phyloP scores from a whole-genome alignment of 129 eudicot genomes.

The Artemisia annua region DNA sequence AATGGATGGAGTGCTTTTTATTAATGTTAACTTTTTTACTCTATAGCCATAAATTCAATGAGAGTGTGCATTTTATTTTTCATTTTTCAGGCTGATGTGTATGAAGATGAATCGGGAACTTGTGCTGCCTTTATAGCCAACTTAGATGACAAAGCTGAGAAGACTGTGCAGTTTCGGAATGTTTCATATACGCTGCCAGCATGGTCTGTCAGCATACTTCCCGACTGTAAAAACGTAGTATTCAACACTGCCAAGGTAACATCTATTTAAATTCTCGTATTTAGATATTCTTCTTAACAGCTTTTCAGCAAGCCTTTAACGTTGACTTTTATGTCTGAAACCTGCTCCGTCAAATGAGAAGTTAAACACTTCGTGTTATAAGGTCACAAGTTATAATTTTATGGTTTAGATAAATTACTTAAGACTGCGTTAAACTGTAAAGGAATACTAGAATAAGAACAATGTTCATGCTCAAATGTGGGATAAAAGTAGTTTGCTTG shows the following conservation, averaged over 20 bases:
- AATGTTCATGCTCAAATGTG: slow-evolving; percentile 1
- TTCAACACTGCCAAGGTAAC: slow-evolving; percentile 92
- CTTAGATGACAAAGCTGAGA: slow-evolving; percentile 71
- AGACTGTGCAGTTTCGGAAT: slow-evolving; percentile 62
- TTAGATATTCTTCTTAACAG: background rate
- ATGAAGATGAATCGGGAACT: slow-evolving; percentile 58
- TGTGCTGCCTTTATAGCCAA: slow-evolving; percentile 95
- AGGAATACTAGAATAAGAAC: background rate
- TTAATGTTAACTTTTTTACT: background rate
- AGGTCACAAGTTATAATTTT: background rate
- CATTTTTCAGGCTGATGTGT: slow-evolving; percentile 70
- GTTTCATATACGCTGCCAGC: slow-evolving; percentile 79
- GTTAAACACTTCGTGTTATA: background rate
- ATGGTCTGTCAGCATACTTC: slow-evolving; percentile 99
- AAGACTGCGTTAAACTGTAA: background rate
- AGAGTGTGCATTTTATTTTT: background rate
- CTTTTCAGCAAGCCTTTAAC: background rate
- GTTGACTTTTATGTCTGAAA: too few relatives aligned
- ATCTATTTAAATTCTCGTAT: background rate
- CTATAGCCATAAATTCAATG: slow-evolving; percentile 1
- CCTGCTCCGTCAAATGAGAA: too few relatives aligned
- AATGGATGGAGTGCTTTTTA: background rate
- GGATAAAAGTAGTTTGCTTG: slow-evolving; percentile 16
- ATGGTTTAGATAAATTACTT: background rate
- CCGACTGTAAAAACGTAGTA: slow-evolving; percentile 94